Base-by-base conservation (phyloP, 139 green algal genomes). In the Pseudopediastrum boryanum region DNA sequence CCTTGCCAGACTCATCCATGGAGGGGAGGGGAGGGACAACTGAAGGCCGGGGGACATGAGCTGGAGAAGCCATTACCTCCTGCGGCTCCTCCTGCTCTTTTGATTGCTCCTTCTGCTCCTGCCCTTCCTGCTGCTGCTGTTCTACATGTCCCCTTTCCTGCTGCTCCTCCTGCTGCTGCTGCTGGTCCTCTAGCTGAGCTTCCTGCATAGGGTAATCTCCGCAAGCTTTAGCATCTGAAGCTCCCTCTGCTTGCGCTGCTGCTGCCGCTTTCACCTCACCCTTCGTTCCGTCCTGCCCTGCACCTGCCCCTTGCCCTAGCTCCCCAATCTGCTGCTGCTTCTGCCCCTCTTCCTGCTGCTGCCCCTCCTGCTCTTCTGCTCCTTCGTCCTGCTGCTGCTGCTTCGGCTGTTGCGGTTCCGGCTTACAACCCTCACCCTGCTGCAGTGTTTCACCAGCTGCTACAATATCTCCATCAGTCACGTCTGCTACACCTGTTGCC, bases 401-500 rank as follows among this genome's bases (percentile, higher is more conserved):
- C 46, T 12, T 16, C 46, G 46, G 46, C 46, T 62, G 66, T 48
- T 29, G 46, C n/a, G n/a, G n/a, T n/a, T n/a, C n/a, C n/a, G n/a
- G n/a, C n/a, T n/a, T n/a, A n/a, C n/a, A n/a, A n/a, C n/a, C n/a
- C n/a, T n/a, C n/a, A n/a, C n/a, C n/a, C 31, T 76, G 42, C 46
- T 29, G 68, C 46, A 76, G 46, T 2, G 68, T 63, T 36, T 77
- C 70, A 48, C 39, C 50, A 36, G 70, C 70, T 6, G 61, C 44
- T 3, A 77, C n/a, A 16, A 42, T 51, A 12, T 66, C 70, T 54
- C 29, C 70, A 39, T 41, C 68, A 46, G 44, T 48, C 50, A 25
- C 23, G 23, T 76, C 68, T 65, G 31, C 68, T 61, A 43, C 66
- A 42, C 38, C 63, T 71, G 66, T 43, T 56, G n/a, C 62, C 27